Evolutionary conservation across 208 protist species (phyloP).

Genomic region (Leishmania major): DNA sequence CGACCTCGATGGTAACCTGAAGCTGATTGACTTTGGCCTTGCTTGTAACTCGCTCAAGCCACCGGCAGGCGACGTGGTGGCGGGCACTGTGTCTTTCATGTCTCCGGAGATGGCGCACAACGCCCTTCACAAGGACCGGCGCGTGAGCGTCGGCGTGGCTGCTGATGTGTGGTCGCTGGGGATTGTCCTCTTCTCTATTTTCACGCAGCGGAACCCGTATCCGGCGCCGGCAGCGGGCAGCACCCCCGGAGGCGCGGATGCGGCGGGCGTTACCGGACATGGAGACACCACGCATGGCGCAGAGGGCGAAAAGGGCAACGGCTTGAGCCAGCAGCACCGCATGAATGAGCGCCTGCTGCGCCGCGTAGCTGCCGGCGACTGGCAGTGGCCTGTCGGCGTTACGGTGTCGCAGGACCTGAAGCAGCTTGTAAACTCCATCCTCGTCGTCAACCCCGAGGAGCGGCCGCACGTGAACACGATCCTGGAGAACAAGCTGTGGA

Average conservation of each 20-base stretch:
- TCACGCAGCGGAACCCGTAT: constrained; percentile 89
- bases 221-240: constrained; percentile 11
- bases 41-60: constrained; percentile 73
- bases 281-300: background rate
- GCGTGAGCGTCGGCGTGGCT: constrained; percentile 79
- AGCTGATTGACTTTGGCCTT: constrained; percentile 93
- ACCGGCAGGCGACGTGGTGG: constrained; percentile 83
- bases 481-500: constrained; percentile 68
- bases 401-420: constrained; percentile 62
- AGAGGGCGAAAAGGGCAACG: background rate
- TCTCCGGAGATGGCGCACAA: constrained; percentile 94
- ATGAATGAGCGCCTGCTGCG: constrained; percentile 67
- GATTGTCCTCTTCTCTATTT: constrained; percentile 90
- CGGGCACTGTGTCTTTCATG: constrained; percentile 92
- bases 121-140: constrained; percentile 74
- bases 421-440: constrained; percentile 68
- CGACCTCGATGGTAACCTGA: constrained; percentile 85
- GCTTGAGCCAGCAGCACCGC: constrained; percentile 29
- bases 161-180: constrained; percentile 90
- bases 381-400: constrained; percentile 75
- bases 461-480: constrained; percentile 71
- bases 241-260: background rate
- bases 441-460: constrained; percentile 54
- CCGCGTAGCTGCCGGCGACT: constrained; percentile 72
- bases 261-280: background rate